Evolutionary conservation across 805 yeast genomes (phyloP), one percentile per base, ranked within the genome.

Genomic region (Candida vaughaniae): DNA sequence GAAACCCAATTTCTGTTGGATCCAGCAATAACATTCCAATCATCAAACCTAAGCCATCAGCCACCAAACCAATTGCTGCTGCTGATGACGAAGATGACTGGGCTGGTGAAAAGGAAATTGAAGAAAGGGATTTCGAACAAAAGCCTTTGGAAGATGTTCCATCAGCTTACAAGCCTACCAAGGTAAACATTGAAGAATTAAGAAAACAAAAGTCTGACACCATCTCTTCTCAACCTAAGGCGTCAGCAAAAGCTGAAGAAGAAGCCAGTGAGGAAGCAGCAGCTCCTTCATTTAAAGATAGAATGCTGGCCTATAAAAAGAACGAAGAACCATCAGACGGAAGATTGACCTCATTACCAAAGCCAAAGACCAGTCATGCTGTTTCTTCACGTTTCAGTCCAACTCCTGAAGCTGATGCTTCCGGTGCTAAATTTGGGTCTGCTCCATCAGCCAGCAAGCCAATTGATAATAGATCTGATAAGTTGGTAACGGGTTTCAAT

Each of bases 111-210:
- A 74, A 71, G 39, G 81, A 74, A 52, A 60, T 74, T 30, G 69
- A 73, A 52, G 80, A 69, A 39, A 64, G 82, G 51, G 82, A 77
- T 47, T 74, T 77, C 46, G 45, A 58, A 7, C 51, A 69, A 41
- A 64, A 68, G 35, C 82, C 82, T 12, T 63, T 77, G 45, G 69
- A 72, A 42, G 66, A 66, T 39, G 71, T 73, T 12, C 78, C 83
- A 16, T 69, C 83, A 14, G 76, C 86, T n/a, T 80, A 80, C 57
- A 73, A 71, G 53, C 85, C 85, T 11, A 74, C 82, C 23, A 77
- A 78, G 51, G 85, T 80, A 27, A 73, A 81, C 49, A 73, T 79
- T 38, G 68, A 66, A 11, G 71, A 73, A 28, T 64, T 80, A 56
- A 71, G 81, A 59, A 69, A 63, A 36, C 74, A 71, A 39, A 64